Percentiles rank a stretch among this genome's conserved stretches.
Evolutionary conservation across 768 basidiomycete species (phyloP).

Genomic region (Nidula microcarpa): DNA sequence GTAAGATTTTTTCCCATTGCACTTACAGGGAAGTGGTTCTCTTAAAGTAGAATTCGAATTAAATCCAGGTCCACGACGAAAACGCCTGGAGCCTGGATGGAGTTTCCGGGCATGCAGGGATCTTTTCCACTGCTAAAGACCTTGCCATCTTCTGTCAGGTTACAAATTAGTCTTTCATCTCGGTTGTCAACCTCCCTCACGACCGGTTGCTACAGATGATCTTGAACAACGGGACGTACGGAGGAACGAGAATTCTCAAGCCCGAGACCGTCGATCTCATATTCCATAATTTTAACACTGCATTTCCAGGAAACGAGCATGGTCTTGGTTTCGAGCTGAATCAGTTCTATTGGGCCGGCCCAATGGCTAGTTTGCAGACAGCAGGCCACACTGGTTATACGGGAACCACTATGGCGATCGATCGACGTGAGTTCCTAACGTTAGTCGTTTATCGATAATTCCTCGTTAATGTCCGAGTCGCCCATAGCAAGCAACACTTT

Average conservation of each 20-base stretch:
- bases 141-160: conserved; percentile 23
- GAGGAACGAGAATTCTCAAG: conserved; percentile 14
- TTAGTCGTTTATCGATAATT: background rate
- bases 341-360: conserved; percentile 22
- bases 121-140: conserved; percentile 21
- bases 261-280: conserved; percentile 21
- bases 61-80: conserved; percentile 20
- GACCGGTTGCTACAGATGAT: conserved; percentile 16
- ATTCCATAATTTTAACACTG: conserved; percentile 19
- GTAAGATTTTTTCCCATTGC: conserved; percentile 5
- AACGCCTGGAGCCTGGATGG: conserved; percentile 23
- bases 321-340: conserved; percentile 22
- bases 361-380: conserved; percentile 19
- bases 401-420: conserved; percentile 21
- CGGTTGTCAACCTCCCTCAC: background rate
- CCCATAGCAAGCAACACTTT: conserved; percentile 22
- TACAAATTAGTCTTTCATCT: background rate
- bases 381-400: conserved; percentile 24
- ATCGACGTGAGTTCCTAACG: conserved; percentile 14
- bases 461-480: background rate
- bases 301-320: conserved; percentile 21
- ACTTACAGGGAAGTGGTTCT: conserved; percentile 1
- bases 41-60: background rate
- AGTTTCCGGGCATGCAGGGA: conserved; percentile 21
- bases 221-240: conserved; percentile 23